These are phyloP conservation scores for Citrullus colocynthis DNA, from an alignment of 306 rosid genomes.

Conservation along the genomic window DNA sequence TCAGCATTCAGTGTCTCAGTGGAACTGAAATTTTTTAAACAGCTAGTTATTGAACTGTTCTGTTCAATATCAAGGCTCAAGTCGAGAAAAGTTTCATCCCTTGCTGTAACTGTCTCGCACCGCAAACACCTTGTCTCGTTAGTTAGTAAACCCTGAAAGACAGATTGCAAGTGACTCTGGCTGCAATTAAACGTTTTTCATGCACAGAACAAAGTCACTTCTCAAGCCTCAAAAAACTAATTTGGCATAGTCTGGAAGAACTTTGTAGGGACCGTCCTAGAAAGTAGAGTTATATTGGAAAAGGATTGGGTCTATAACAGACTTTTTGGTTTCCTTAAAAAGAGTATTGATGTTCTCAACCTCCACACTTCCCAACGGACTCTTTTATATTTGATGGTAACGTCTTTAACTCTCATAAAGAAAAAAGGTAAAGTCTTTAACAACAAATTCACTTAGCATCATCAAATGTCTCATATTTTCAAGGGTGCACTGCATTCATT, in stretches of 20 bases:
- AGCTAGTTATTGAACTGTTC: slow-evolving; percentile 97
- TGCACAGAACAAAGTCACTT: background rate
- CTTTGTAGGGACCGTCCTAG: background rate
- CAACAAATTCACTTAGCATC: background rate
- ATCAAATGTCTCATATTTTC: background rate
- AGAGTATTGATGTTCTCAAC: background rate
- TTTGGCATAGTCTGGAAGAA: background rate
- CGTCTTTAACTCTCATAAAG: background rate
- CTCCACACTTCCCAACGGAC: background rate
- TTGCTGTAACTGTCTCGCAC: slow-evolving; percentile 95
- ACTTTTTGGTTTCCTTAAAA: background rate
- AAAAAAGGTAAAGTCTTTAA: background rate
- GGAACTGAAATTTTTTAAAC: slow-evolving; percentile 97
- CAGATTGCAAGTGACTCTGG: slow-evolving; percentile 10
- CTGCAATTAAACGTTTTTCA: background rate
- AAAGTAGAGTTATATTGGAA: background rate
- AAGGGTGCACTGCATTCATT: background rate
- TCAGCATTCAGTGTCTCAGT: slow-evolving; percentile 96
- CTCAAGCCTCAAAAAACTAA: background rate
- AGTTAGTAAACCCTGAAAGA: slow-evolving; percentile 84
- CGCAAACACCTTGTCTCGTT: slow-evolving; percentile 96
- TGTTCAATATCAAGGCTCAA: slow-evolving; percentile 98
- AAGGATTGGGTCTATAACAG: background rate
- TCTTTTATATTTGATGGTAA: background rate
- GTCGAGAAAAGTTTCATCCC: slow-evolving; percentile 96